Evolutionary conservation across 345 rosid species (phyloP).

Genomic region (Hevea brasiliensis): DNA sequence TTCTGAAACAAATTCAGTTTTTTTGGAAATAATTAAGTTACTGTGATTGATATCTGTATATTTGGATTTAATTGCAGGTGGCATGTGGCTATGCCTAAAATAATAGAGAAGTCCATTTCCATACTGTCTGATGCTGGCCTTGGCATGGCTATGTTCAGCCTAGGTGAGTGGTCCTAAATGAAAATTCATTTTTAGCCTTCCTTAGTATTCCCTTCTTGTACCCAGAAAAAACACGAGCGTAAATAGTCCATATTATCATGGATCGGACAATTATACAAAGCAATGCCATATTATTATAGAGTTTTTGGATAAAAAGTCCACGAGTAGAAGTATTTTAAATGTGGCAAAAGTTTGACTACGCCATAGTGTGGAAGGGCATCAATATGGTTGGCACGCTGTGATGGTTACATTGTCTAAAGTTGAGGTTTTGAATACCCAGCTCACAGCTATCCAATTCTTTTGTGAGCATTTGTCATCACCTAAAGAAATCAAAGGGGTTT

Average conservation of each 20-base stretch:
- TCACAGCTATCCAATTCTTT: constrained; percentile 23
- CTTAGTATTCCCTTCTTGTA: no score
- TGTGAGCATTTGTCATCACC: constrained; percentile 2
- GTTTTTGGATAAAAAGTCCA: neutral
- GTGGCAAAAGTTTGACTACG: constrained; percentile 15
- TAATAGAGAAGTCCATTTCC: constrained; percentile 31
- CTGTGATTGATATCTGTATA: neutral
- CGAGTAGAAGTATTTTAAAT: neutral
- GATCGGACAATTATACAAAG: no score
- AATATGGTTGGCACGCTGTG: constrained; percentile 3
- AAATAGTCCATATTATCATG: neutral
- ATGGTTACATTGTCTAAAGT: constrained; percentile 16
- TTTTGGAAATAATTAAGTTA: neutral
- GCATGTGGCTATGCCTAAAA: constrained; percentile 35
- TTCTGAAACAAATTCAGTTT: neutral
- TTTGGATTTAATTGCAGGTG: constrained; percentile 23
- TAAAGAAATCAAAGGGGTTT: constrained; percentile 6
- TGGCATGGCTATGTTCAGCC: constrained; percentile 45
- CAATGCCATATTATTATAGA: neutral
- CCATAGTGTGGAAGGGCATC: neutral
- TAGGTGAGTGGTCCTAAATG: constrained; percentile 25
- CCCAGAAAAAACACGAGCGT: no score
- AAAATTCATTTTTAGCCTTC: neutral
- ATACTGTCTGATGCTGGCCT: constrained; percentile 43
- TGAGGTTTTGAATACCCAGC: constrained; percentile 16